phyloP scores from a whole-genome alignment of 768 basidiomycete species.

The Suillus americanus region DNA sequence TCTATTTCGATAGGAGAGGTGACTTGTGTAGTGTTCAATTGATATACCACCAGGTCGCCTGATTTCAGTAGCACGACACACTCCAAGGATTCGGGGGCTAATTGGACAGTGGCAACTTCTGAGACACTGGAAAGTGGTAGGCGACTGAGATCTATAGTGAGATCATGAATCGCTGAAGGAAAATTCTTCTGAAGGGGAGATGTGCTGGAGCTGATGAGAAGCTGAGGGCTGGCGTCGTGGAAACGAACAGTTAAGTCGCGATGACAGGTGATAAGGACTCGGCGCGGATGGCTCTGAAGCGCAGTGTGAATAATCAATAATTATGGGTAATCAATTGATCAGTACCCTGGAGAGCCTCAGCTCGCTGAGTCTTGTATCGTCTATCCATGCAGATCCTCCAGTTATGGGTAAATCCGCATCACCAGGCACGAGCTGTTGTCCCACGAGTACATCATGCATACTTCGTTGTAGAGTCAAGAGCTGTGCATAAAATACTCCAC shows the following conservation, averaged over 20 bases:
- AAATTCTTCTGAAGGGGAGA: constrained; percentile 59
- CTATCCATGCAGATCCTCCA: constrained; percentile 61
- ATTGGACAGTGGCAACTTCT: constrained; percentile 43
- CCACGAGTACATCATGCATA: constrained; percentile 43
- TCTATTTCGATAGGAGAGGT: constrained; percentile 20
- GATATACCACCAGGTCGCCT: constrained; percentile 58
- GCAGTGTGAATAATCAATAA: not conserved
- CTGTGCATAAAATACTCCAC: constrained; percentile 41
- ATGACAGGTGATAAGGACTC: constrained; percentile 65
- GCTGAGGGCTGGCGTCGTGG: constrained; percentile 71
- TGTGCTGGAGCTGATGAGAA: constrained; percentile 48
- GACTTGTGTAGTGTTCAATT: constrained; percentile 27
- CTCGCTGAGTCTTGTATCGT: constrained; percentile 47
- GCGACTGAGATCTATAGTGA: constrained; percentile 58
- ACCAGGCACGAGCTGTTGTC: constrained; percentile 10
- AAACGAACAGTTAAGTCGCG: constrained; percentile 66
- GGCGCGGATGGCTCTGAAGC: constrained; percentile 56
- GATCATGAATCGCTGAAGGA: constrained; percentile 59
- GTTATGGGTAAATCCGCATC: constrained; percentile 36
- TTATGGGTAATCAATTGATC: constrained; percentile 1
- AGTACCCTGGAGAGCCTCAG: constrained; percentile 57
- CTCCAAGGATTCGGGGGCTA: constrained; percentile 60
- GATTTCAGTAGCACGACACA: constrained; percentile 51
- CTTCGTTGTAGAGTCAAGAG: constrained; percentile 49
- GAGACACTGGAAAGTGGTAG: constrained; percentile 36